These are phyloP conservation scores for Botrytis cinerea DNA, from an alignment of 2,329 filamentous ascomycete species.

Conservation along the genomic window DNA sequence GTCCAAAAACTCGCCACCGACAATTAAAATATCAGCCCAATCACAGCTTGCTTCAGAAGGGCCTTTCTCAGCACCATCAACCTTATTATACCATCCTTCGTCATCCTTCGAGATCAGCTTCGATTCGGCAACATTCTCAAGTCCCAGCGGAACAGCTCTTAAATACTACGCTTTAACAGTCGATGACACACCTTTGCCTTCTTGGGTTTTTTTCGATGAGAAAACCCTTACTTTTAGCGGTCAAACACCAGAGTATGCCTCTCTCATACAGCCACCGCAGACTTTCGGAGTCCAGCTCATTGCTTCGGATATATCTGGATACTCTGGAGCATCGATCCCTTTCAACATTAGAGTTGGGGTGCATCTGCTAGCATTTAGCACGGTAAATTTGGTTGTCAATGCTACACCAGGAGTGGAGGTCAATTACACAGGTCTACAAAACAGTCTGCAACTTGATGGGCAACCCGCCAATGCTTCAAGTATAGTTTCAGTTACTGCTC, in stretches of 20 bases:
- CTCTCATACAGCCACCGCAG: conserved; percentile 67
- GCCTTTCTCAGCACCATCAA: conserved; percentile 59
- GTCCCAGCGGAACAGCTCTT: conserved; percentile 46
- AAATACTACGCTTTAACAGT: conserved; percentile 77
- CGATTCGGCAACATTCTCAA: conserved; percentile 61
- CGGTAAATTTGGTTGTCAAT: conserved; percentile 58
- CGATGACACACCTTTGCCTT: conserved; percentile 79
- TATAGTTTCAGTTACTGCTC: conserved; percentile 53
- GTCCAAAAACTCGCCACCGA: conserved; percentile 57
- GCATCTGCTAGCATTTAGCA: conserved; percentile 67
- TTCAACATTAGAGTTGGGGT: conserved; percentile 74
- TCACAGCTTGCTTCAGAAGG: conserved; percentile 61
- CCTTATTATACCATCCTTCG: conserved; percentile 57
- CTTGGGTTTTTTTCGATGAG: conserved; percentile 78
- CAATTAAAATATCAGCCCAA: conserved; percentile 56
- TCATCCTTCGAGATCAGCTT: conserved; percentile 56
- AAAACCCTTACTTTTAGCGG: conserved; percentile 68
- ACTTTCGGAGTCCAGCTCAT: conserved; percentile 71
- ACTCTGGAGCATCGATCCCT: conserved; percentile 62
- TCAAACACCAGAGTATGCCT: conserved; percentile 64
- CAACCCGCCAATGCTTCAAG: conserved; percentile 51
- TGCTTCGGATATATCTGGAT: conserved; percentile 78
- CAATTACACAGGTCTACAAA: conserved; percentile 53
- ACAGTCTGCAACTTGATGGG: conserved; percentile 60
- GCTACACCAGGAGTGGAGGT: conserved; percentile 56